These are phyloP conservation scores for Beauveria varroae DNA, from an alignment of 2,329 filamentous ascomycete genomes.

Conservation along the genomic window DNA sequence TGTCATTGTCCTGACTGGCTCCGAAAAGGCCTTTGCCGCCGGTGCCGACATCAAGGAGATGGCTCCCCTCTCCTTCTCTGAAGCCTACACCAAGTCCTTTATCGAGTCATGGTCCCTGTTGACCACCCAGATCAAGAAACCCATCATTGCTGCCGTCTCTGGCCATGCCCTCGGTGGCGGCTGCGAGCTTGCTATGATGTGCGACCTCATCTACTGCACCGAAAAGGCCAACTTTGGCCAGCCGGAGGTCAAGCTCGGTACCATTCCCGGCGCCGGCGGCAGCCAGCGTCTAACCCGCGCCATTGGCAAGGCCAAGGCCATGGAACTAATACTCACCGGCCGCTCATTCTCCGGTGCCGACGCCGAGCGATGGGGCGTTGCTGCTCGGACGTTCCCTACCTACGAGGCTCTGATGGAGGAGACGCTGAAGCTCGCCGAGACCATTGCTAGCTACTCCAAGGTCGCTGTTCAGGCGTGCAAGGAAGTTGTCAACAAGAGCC, in stretches of 20 bases:
- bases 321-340: conserved; percentile 87
- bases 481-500: conserved; percentile 99
- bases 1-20: conserved; percentile 81
- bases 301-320: conserved; percentile 76
- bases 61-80: conserved; percentile 81
- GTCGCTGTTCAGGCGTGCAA: conserved; percentile 88
- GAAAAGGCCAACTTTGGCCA: conserved; percentile 85
- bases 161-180: conserved; percentile 92
- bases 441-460: conserved; percentile 77
- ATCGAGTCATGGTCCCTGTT: conserved; percentile 92
- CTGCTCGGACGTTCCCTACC: conserved; percentile 70
- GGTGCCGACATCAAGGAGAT: conserved; percentile 99
- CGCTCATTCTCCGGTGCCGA: conserved; percentile 76
- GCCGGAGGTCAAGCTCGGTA: conserved; percentile 92
- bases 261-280: conserved; percentile 86
- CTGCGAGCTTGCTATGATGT: conserved; percentile 97
- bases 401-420: conserved; percentile 78
- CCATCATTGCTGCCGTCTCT: conserved; percentile 87
- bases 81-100: conserved; percentile 83
- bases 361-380: conserved; percentile 85
- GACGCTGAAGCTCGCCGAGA: conserved; percentile 76
- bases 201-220: conserved; percentile 88
- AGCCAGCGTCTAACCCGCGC: conserved; percentile 80
- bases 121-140: conserved; percentile 80
- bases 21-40: conserved; percentile 83